Conservation (phyloP, 352 stramenopile species). For the Globisporangium uncinulatum region DNA sequence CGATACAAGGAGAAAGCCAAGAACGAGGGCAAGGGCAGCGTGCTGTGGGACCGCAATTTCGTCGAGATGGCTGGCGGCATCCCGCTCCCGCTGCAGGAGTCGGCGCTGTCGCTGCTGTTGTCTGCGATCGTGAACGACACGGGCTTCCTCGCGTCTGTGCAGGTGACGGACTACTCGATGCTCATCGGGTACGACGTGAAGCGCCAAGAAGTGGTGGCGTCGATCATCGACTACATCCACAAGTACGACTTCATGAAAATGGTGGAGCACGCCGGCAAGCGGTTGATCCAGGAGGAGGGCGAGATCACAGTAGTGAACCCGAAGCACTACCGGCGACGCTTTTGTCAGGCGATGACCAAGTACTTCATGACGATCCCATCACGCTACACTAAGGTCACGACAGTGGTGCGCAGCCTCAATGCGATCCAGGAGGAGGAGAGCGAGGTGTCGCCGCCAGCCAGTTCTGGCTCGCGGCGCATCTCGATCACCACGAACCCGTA, state of each 20-base stretch:
- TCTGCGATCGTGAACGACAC: conserved; percentile 86
- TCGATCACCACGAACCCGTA: conserved; percentile 10
- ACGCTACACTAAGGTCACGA: conserved; percentile 81
- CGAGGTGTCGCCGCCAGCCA: conserved; percentile 13
- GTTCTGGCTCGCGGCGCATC: conserved; percentile 13
- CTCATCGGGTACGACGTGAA: conserved; percentile 83
- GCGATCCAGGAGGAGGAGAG: conserved; percentile 15
- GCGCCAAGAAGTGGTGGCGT: conserved; percentile 82
- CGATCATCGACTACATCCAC: conserved; percentile 89
- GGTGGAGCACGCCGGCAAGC: conserved; percentile 84
- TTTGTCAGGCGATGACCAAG: conserved; percentile 85
- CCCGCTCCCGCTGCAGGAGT: conserved; percentile 77
- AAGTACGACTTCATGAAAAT: conserved; percentile 91
- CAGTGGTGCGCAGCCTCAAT: conserved; percentile 40
- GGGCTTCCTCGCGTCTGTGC: conserved; percentile 73
- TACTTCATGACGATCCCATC: conserved; percentile 87
- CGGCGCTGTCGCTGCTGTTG: conserved; percentile 69
- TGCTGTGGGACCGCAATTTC: conserved; percentile 87
- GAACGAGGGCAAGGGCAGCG: conserved; percentile 24
- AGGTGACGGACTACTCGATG: conserved; percentile 88
- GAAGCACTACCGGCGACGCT: conserved; percentile 83
- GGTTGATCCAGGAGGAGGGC: conserved; percentile 85
- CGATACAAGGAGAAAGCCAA: conserved; percentile 48
- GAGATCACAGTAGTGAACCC: conserved; percentile 87
- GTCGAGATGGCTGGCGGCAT: conserved; percentile 81